Percentiles rank a stretch among this genome's conserved stretches.
Evolutionary conservation across 768 basidiomycete species (phyloP).

Genomic region (Neoboletus magnificus): DNA sequence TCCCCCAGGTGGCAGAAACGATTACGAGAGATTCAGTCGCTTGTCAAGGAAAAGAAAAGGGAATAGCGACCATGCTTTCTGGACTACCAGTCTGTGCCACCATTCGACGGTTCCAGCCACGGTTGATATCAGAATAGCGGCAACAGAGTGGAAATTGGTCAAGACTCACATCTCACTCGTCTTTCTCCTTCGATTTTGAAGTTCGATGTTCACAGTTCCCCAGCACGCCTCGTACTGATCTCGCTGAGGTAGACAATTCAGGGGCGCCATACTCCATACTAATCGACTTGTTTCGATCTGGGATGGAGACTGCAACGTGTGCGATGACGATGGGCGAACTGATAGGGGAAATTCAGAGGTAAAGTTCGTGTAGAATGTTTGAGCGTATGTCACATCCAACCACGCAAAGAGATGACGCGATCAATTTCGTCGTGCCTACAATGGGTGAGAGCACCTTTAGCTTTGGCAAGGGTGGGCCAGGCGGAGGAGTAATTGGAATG

Average conservation of each 20-base stretch:
- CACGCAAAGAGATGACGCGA: not conserved
- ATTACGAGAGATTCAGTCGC: too few relatives aligned
- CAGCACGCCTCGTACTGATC: conserved; percentile 14
- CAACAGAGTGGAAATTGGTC: not conserved
- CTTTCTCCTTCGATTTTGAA: not conserved
- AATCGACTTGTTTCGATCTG: conserved; percentile 14
- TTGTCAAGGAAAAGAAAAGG: too few relatives aligned
- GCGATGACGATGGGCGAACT: conserved; percentile 9
- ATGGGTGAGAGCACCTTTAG: conserved; percentile 22
- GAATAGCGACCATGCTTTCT: too few relatives aligned
- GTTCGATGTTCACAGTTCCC: conserved; percentile 18
- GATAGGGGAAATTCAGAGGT: conserved; percentile 23
- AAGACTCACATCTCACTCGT: not conserved
- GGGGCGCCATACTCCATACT: conserved; percentile 13
- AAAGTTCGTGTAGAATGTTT: conserved; percentile 5
- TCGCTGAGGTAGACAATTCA: conserved; percentile 7
- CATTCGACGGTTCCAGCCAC: not conserved
- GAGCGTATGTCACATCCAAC: not conserved
- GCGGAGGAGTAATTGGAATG: conserved; percentile 11
- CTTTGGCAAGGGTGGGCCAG: conserved; percentile 12
- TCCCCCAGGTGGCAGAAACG: too few relatives aligned
- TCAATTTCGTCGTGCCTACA: conserved; percentile 15
- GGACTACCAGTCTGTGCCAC: not conserved
- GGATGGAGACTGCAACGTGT: conserved; percentile 14
- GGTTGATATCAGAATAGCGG: not conserved